Evolutionary conservation across 768 basidiomycete genomes (phyloP).

Genomic region (Suillus clintonianus): DNA sequence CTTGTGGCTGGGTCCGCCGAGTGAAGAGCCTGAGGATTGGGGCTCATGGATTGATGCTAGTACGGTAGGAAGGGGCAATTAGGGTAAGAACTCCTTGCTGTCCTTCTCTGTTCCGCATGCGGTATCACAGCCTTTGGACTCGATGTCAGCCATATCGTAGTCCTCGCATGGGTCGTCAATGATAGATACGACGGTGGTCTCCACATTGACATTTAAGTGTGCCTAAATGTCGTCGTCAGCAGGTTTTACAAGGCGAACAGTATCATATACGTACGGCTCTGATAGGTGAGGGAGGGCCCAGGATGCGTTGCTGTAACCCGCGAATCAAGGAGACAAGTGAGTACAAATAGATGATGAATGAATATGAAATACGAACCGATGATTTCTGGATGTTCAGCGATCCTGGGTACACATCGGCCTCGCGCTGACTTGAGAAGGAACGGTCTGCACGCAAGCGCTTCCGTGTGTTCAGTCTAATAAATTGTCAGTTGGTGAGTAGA

Average conservation of each 20-base stretch:
- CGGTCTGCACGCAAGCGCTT: conserved; percentile 30
- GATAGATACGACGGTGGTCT: conserved; percentile 33
- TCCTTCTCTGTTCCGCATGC: conserved; percentile 15
- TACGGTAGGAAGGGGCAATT: background rate
- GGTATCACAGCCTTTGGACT: conserved; percentile 12
- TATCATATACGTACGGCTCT: conserved; percentile 20
- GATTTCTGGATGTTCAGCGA: conserved; percentile 10
- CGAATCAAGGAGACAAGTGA: background rate
- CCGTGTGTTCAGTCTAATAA: conserved; percentile 29
- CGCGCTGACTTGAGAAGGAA: conserved; percentile 28
- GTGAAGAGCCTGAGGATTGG: background rate
- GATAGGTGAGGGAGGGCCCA: conserved; percentile 16
- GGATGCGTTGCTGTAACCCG: conserved; percentile 22
- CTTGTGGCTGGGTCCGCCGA: conserved; percentile 2
- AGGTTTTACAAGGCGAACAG: background rate
- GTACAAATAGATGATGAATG: background rate
- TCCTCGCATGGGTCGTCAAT: conserved; percentile 24
- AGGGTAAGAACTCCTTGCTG: conserved; percentile 5
- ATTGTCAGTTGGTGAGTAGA: background rate
- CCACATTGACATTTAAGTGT: conserved; percentile 34
- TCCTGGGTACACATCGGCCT: conserved; percentile 21
- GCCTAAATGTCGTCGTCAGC: conserved; percentile 2
- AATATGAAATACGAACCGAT: background rate
- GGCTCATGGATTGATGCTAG: background rate
- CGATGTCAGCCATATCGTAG: conserved; percentile 23